phyloP scores from a whole-genome alignment of 2,329 filamentous ascomycete species.

The Tolypocladium paradoxum region DNA sequence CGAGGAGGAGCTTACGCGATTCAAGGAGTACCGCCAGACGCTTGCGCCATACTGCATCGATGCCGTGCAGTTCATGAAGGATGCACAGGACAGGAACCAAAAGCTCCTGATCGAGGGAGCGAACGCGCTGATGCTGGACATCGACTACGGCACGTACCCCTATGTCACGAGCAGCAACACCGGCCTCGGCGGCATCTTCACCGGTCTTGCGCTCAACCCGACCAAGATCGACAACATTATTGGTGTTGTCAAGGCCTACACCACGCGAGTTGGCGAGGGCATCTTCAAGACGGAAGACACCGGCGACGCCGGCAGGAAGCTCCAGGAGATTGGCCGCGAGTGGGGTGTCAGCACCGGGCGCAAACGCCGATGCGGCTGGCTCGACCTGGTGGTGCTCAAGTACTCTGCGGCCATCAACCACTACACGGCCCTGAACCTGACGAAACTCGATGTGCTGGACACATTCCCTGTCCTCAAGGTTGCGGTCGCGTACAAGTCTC shows the following conservation, averaged over 20 bases:
- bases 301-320: constrained; percentile 25
- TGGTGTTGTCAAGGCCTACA: constrained; percentile 47
- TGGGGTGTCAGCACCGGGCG: constrained; percentile 8
- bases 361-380: constrained; percentile 9
- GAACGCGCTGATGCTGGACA: constrained; percentile 51
- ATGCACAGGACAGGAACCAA: constrained; percentile 45
- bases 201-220: constrained; percentile 28
- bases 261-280: constrained; percentile 7
- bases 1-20: constrained; percentile 56
- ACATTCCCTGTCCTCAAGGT: constrained; percentile 47
- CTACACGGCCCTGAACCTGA: constrained; percentile 5
- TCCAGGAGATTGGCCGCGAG: constrained; percentile 30
- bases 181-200: constrained; percentile 14
- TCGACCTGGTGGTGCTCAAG: constrained; percentile 7
- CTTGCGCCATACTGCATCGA: constrained; percentile 55
- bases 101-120: constrained; percentile 60
- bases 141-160: constrained; percentile 36
- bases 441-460: constrained; percentile 12
- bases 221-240: constrained; percentile 46
- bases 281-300: constrained; percentile 8
- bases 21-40: constrained; percentile 45
- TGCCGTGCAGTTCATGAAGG: constrained; percentile 51
- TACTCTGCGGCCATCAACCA: constrained; percentile 4
- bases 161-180: constrained; percentile 18
- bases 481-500: constrained; percentile 9